Percentiles rank a stretch among this genome's conserved stretches.
Evolutionary conservation across 345 rosid genomes (phyloP).

Genomic region (Xanthoceras sorbifolium): DNA sequence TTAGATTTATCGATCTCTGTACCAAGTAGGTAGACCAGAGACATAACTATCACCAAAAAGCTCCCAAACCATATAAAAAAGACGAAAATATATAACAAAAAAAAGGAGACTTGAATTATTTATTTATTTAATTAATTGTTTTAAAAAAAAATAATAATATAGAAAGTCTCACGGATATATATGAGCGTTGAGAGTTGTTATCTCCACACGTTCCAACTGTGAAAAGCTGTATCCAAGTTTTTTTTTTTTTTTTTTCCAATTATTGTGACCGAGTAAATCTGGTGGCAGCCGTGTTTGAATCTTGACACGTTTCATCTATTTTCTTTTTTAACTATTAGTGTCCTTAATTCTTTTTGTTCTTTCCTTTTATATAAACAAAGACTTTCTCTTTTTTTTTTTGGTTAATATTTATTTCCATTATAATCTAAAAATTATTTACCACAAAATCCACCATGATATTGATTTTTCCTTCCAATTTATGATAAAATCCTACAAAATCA

Average conservation of each 20-base stretch:
- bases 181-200: conserved; percentile 1
- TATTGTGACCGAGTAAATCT: conserved; percentile 21
- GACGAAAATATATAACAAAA: neutral
- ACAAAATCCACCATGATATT: neutral
- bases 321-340: no score
- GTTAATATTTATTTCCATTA: neutral
- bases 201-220: conserved; percentile 22
- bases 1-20: conserved; percentile 14
- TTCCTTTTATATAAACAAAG: neutral
- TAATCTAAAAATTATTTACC: neutral
- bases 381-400: neutral
- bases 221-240: conserved; percentile 2
- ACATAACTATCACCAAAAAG: neutral
- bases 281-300: neutral
- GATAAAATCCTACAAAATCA: neutral
- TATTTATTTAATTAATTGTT: no score
- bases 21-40: neutral
- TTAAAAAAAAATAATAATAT: neutral
- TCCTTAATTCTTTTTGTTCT: neutral
- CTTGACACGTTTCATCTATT: no score
- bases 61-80: neutral
- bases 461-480: neutral
- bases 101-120: neutral
- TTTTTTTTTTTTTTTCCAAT: neutral
- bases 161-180: conserved; percentile 19